Conservation (phyloP, 768 basidiomycete genomes). For the Agrocybe pediades region DNA sequence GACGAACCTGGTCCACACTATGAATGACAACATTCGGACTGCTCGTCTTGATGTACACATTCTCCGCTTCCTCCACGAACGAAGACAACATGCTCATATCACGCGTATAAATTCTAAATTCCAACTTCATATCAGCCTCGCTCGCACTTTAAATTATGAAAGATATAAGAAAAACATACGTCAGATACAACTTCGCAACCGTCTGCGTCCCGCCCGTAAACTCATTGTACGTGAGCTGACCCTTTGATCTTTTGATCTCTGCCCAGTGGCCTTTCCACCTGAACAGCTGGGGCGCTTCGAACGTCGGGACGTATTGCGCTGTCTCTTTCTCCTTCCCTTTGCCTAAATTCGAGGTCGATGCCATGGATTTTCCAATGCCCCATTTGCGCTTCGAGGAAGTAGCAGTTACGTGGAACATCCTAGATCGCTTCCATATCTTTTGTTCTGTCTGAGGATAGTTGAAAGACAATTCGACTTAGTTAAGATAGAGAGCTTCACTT, state of each 20-base stretch:
- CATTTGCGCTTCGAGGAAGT: conserved; percentile 39
- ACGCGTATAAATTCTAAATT: conserved; percentile 43
- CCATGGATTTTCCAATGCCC: conserved; percentile 29
- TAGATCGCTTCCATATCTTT: conserved; percentile 40
- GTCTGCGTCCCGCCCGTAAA: conserved; percentile 10
- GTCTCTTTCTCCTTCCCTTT: conserved; percentile 21
- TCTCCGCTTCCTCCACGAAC: conserved; percentile 42
- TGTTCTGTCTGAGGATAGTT: conserved; percentile 34
- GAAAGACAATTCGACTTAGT: not conserved
- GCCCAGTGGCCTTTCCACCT: conserved; percentile 46
- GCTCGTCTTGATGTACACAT: conserved; percentile 38
- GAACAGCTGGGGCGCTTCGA: conserved; percentile 40
- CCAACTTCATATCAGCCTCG: no score
- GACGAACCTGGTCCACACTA: conserved; percentile 30
- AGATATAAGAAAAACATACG: conserved; percentile 25
- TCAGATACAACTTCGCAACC: conserved; percentile 27
- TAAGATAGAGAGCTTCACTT: not conserved
- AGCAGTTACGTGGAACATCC: conserved; percentile 41
- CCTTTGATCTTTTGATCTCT: conserved; percentile 31
- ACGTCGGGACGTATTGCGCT: conserved; percentile 44
- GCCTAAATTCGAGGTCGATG: no score
- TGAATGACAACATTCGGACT: conserved; percentile 44
- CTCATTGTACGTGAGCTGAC: conserved; percentile 7
- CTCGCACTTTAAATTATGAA: no score
- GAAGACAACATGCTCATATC: conserved; percentile 38